Base-by-base conservation (phyloP, 495 filamentous ascomycete species). In the Annulohypoxylon bovei region DNA sequence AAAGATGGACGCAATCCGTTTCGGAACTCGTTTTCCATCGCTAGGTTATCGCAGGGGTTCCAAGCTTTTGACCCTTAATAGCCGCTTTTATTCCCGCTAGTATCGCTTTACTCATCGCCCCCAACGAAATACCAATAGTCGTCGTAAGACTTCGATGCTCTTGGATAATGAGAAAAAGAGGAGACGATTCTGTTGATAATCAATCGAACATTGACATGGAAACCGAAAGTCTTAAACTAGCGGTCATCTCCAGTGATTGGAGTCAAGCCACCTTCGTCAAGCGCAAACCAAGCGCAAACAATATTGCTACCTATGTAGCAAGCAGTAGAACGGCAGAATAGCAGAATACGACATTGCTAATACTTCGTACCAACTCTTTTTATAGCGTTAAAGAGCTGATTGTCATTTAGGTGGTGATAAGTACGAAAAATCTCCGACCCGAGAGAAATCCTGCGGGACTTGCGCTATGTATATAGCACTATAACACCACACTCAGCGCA, bases 371-470 rank as follows among this genome's bases (percentile, higher is more conserved):
- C 14, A 18, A 25, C 28, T 23, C 11, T 32, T 22, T 55, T 28
- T 14, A 52, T 27, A 25, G 14, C 8, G n/a, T 49, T 7, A 47
- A 50, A 37, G 27, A 50, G 25, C 16, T 33, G 18, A 44, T 59
- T 47, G 37, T 44, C 35, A 8, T 55, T 39, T 46, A 22, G 16
- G 39, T n/a, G 28, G 25, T 39, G 11, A n/a, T 23, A 52, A 64
- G 16, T 52, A 54, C 39, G 49, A 62, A 64, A 59, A 64, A 53
- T 58, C 33, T 53, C 67, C 59, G 60, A 63, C 18, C 58, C 52
- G 58, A 68, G 9, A 58, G 49, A 54, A 32, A 32, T 44, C 6
- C 32, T 49, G 53, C 42, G 35, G 16, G 46, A 33, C 32, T 61
- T 67, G 46, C 22, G 37, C 3, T 57, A 23, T 56, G 33, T 18